phyloP scores from a whole-genome alignment of 495 filamentous ascomycete genomes.

The Penicillium bialowiezense region DNA sequence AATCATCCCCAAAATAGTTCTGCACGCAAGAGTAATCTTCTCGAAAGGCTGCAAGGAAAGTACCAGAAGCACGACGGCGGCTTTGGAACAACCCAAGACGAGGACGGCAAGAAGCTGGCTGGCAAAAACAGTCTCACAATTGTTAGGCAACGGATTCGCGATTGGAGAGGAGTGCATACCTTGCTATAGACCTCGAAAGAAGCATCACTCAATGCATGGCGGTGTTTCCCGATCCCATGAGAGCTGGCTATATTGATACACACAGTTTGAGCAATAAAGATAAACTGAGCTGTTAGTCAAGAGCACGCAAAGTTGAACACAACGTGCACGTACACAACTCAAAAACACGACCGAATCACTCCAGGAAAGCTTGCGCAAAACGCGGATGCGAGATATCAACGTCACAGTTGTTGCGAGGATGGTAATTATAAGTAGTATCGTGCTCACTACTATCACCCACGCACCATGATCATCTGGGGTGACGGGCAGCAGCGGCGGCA shows the following conservation, averaged over 20 bases:
- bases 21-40: slow-evolving; percentile 2
- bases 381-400: slow-evolving; percentile 5
- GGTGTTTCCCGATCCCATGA: slow-evolving; percentile 8
- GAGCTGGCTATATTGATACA: slow-evolving; percentile 10
- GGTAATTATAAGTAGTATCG: slow-evolving; percentile 10
- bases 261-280: slow-evolving; percentile 6
- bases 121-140: background rate
- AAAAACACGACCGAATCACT: slow-evolving; percentile 1
- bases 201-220: background rate
- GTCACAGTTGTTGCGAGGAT: slow-evolving; percentile 5
- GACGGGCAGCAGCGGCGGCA: slow-evolving; percentile 8
- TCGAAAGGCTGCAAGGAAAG: slow-evolving; percentile 13
- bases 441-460: slow-evolving; percentile 14
- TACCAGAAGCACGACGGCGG: slow-evolving; percentile 9
- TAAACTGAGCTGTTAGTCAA: background rate
- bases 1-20: slow-evolving; percentile 1
- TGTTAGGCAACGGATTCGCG: background rate
- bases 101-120: slow-evolving; percentile 10
- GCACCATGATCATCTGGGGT: slow-evolving; percentile 8
- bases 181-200: slow-evolving; percentile 6
- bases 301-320: background rate
- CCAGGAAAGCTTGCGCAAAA: slow-evolving; percentile 3
- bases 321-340: background rate
- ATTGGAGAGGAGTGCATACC: background rate
- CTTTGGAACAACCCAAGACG: slow-evolving; percentile 14